These are phyloP conservation scores for Daedaleopsis sinensis DNA, from an alignment of 768 basidiomycete species.

Conservation along the genomic window DNA sequence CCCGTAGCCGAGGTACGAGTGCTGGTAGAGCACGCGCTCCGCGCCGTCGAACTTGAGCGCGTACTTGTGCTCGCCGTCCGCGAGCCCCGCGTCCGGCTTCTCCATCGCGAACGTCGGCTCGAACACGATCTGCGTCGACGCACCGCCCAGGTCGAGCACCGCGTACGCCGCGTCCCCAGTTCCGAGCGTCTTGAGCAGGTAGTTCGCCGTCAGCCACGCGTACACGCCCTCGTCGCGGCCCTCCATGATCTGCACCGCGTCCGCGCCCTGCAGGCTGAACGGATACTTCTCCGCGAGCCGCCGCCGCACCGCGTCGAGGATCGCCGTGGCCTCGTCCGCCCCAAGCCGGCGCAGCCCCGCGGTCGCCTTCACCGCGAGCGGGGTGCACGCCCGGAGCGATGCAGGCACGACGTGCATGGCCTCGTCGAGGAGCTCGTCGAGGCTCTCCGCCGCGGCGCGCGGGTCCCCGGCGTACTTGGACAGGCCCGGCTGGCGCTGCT, in stretches of 20 bases:
- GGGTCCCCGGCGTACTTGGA: constrained; percentile 64
- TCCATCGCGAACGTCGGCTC: constrained; percentile 67
- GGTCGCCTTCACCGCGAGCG: constrained; percentile 90
- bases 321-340: constrained; percentile 60
- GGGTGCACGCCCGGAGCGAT: constrained; percentile 69
- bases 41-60: constrained; percentile 74
- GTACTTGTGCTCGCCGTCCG: constrained; percentile 92
- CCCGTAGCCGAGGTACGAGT: constrained; percentile 97
- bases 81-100: constrained; percentile 43
- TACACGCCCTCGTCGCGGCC: constrained; percentile 97
- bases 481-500: constrained; percentile 78
- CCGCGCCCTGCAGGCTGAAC: constrained; percentile 63
- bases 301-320: constrained; percentile 71
- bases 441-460: constrained; percentile 70
- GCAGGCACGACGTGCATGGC: constrained; percentile 79
- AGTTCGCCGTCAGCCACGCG: constrained; percentile 98
- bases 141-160: constrained; percentile 95
- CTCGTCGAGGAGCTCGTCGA: constrained; percentile 80
- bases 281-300: constrained; percentile 63
- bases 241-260: constrained; percentile 89
- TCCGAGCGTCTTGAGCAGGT: constrained; percentile 75
- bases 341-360: constrained; percentile 84
- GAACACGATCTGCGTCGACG: constrained; percentile 97
- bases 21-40: constrained; percentile 85
- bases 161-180: constrained; percentile 66